Evolutionary conservation across 805 yeast species (phyloP).

Genomic region (Lipomyces yamadae): DNA sequence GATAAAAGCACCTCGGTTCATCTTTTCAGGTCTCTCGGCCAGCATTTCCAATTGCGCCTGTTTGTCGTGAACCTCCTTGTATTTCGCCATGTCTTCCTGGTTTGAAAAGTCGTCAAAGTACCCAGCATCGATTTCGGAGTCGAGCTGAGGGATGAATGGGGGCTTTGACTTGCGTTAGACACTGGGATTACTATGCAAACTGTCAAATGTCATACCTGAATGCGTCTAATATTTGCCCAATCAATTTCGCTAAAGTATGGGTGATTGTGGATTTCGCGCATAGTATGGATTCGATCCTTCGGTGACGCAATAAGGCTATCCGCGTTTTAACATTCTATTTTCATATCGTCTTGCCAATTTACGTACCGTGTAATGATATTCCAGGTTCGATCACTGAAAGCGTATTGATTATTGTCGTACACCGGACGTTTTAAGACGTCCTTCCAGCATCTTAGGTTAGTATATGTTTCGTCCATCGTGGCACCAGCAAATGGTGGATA

Average conservation of each 20-base stretch:
- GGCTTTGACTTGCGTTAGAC: conserved; percentile 56
- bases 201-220: conserved; percentile 14
- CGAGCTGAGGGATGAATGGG: conserved; percentile 96
- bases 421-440: conserved; percentile 84
- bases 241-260: conserved; percentile 84
- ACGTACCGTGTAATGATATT: conserved; percentile 64
- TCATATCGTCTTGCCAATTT: conserved; percentile 43
- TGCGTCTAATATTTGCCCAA: conserved; percentile 69
- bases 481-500: conserved; percentile 97
- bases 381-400: conserved; percentile 97
- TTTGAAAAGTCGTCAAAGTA: conserved; percentile 97
- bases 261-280: conserved; percentile 79
- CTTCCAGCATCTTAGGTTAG: conserved; percentile 91
- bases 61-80: conserved; percentile 94
- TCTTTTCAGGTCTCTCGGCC: conserved; percentile 62
- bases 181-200: not conserved
- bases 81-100: conserved; percentile 96
- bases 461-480: conserved; percentile 90
- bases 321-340: not conserved
- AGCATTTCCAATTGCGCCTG: conserved; percentile 81
- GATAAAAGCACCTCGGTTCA: conserved; percentile 71
- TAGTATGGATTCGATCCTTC: conserved; percentile 70
- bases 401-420: conserved; percentile 80
- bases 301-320: conserved; percentile 74
- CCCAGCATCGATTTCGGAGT: conserved; percentile 97